Percentiles rank a stretch among this genome's conserved stretches.
These are phyloP conservation scores for Penicillium oxalicum DNA, from an alignment of 2,329 filamentous ascomycete genomes.

Conservation along the genomic window DNA sequence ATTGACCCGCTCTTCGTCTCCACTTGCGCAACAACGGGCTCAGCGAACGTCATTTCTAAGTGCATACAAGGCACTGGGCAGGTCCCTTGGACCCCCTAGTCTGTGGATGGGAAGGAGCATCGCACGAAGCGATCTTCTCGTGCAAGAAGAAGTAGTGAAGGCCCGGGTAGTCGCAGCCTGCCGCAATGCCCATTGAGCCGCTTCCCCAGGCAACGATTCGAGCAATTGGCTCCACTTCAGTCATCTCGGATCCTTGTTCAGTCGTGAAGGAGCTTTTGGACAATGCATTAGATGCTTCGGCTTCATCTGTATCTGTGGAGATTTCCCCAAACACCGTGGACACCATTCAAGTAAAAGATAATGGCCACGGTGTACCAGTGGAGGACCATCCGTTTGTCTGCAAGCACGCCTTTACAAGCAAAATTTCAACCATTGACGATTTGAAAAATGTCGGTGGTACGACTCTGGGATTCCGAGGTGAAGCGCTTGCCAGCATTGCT, in stretches of 20 bases:
- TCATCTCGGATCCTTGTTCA: constrained; percentile 51
- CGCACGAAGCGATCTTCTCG: background rate
- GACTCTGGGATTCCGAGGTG: constrained; percentile 59
- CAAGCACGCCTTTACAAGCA: constrained; percentile 57
- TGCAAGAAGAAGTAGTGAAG: constrained; percentile 3
- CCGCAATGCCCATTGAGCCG: constrained; percentile 42
- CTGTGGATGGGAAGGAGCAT: background rate
- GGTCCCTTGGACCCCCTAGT: too few species aligned
- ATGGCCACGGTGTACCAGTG: constrained; percentile 55
- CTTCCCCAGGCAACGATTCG: constrained; percentile 41
- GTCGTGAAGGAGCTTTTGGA: constrained; percentile 62
- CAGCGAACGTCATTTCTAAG: background rate
- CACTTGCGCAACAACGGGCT: background rate
- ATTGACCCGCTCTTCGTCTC: background rate
- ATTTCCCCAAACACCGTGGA: constrained; percentile 55
- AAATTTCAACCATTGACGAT: constrained; percentile 54
- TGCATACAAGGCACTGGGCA: too few species aligned
- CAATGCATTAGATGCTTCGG: constrained; percentile 60
- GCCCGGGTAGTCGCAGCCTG: background rate
- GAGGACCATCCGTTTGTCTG: constrained; percentile 53
- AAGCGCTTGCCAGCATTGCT: constrained; percentile 57
- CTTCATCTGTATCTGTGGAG: constrained; percentile 53
- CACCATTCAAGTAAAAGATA: constrained; percentile 58
- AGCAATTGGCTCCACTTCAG: constrained; percentile 53
- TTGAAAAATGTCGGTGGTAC: constrained; percentile 50